Conservation (phyloP, 345 rosid species). For the Abelmoschus esculentus region DNA sequence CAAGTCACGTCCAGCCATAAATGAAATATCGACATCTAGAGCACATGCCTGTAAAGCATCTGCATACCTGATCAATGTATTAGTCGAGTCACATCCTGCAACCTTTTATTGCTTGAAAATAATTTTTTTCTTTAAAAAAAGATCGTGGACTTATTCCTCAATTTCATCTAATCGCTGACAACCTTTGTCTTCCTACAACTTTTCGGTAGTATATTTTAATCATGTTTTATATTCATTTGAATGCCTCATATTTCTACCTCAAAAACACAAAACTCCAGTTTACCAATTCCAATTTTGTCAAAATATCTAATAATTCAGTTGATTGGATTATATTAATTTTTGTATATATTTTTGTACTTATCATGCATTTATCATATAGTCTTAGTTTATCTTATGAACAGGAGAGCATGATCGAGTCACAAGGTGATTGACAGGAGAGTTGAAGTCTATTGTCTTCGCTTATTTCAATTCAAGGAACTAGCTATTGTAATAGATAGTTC, state of each 20-base stretch:
- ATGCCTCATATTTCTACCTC: neutral
- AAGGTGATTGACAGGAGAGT: too few species aligned
- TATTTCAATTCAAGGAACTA: too few species aligned
- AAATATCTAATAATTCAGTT: neutral
- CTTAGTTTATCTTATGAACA: too few species aligned
- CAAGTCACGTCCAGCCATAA: conserved; percentile 80
- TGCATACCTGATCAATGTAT: conserved; percentile 38
- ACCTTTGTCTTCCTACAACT: neutral
- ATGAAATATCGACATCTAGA: conserved; percentile 68
- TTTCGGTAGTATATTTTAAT: neutral
- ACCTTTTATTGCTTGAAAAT: neutral
- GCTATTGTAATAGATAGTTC: too few species aligned
- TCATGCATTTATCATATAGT: too few species aligned
- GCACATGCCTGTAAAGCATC: conserved; percentile 67
- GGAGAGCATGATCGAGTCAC: too few species aligned
- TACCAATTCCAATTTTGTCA: neutral
- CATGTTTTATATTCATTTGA: neutral
- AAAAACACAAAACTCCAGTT: neutral
- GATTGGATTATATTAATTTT: neutral
- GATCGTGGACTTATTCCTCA: neutral
- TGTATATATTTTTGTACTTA: too few species aligned
- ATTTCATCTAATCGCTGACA: neutral
- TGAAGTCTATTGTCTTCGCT: too few species aligned
- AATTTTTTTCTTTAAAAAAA: neutral
- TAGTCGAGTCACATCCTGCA: neutral